Evolutionary conservation across 2,329 filamentous ascomycete species (phyloP), one percentile per base, ranked within the genome.

Genomic region (Penicillium sp.): DNA sequence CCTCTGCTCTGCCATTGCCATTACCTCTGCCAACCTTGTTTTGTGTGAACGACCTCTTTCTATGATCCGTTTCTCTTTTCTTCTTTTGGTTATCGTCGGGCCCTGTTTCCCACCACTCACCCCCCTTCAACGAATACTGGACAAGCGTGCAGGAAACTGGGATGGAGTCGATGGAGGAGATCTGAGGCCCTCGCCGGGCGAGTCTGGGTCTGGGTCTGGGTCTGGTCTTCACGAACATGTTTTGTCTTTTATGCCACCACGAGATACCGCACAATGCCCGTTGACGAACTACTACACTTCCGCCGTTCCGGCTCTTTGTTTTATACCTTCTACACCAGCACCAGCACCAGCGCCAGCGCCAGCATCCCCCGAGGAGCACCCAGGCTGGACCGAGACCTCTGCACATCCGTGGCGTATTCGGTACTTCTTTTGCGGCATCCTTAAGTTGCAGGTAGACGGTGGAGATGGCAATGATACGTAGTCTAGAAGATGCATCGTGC

Each of bases 251-350:
- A 67, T 68, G 66, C 60, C 51, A 51, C 50, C 60, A 63, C 62
- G 65, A 70, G 68, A 70, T 70, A 69, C 68, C 67, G 68, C 65
- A 64, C 65, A 64, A 66, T 63, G 62, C 63, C 54, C 56, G 62
- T 67, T 69, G 63, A 69, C 64, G 66, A 69, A 67, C 58, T 54
- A 60, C 61, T 54, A 53, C 54, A 60, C 56, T 45, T 58, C 47
- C 50, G 45, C 51, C 39, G 24, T 42, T 18, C 21, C 37, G 37
- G 37, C 37, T 26, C 9, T 52, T 41, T 23, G 20, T 34, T 23
- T n/a, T 27, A 40, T 40, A 40, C 23, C 20, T 15, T 20, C 32
- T 34, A n/a, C 32, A 34, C 3, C 3, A 30, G 27, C 27, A 30
- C 7, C 27, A 30, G 27, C 12, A 18, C 12, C 36, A 13, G 21